Evolutionary conservation across 2,329 filamentous ascomycete genomes (phyloP), one percentile per base, ranked within the genome.

Genomic region (Colletotrichum godetiae): DNA sequence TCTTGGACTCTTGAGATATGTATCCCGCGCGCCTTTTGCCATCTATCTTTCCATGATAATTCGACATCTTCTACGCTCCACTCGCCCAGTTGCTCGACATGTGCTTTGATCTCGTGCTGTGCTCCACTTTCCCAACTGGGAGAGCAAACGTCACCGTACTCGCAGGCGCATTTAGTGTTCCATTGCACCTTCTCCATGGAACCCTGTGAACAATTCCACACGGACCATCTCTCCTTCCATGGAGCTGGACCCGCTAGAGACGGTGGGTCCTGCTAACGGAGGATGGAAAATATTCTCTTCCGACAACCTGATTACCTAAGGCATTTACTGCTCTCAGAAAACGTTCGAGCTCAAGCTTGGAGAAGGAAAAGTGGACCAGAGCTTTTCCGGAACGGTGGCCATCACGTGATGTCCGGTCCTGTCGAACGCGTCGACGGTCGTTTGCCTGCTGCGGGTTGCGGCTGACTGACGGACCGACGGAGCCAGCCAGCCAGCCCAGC

Each of bases 371-470:
- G 27, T 27, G 35, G 22, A 5, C 19, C 6, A 7, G n/a, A n/a
- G 33, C 52, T 35, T 42, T 56, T 73, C 70, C 66, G 67, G 60
- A 55, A 58, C 19, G 15, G n/a, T 31, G 4, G 3, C 15, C 3
- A 5, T 56, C 71, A 73, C 71, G 71, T 73, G 71, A 73, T 8
- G 3, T 0, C 7, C 27, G 2, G 8, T 3, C 46, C 60, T 24
- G 35, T 55, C 59, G 73, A 71, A 76, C 75, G 75, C 75, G 75
- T 76, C 67, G 73, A 63, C 67, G 31, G 60, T 75, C 49, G 75
- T 75, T 75, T 76, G 75, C 75, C 75, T 76, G 67, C 69, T 64
- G 73, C 70, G 69, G 64, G 61, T 64, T 66, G 35, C 69, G 69
- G 73, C 73, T 73, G 64, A 69, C 64, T 66, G 46, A 60, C 59